A percentile compares a stretch with the other conserved stretches of the same genome.
Evolutionary conservation across 495 filamentous ascomycete genomes (phyloP).

Genomic region (Gamarada debralockiae): DNA sequence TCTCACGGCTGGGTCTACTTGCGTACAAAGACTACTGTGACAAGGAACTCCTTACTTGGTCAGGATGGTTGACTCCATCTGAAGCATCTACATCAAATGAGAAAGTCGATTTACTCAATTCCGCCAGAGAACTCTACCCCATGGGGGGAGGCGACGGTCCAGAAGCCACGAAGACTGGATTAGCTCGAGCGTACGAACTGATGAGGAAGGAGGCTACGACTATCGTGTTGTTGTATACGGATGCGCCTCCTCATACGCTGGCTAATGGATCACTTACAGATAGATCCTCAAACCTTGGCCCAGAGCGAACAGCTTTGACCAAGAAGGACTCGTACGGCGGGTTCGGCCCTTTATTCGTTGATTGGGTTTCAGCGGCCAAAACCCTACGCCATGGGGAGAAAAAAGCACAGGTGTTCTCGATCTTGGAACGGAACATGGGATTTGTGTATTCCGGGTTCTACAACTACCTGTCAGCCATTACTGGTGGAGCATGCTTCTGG

Average conservation of each 20-base stretch:
- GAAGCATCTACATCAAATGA: neutral
- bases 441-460: slow-evolving; percentile 20
- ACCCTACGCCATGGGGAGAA: slow-evolving; percentile 27
- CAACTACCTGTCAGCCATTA: slow-evolving; percentile 33
- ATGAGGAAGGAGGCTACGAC: slow-evolving; percentile 43
- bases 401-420: slow-evolving; percentile 35
- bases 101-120: slow-evolving; percentile 2
- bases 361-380: slow-evolving; percentile 34
- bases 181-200: slow-evolving; percentile 37
- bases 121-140: slow-evolving; percentile 5
- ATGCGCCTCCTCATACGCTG: slow-evolving; percentile 41
- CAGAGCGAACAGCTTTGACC: slow-evolving; percentile 26
- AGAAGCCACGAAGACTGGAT: slow-evolving; percentile 41
- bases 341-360: slow-evolving; percentile 30
- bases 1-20: slow-evolving; percentile 39
- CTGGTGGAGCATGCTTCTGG: slow-evolving; percentile 34
- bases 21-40: slow-evolving; percentile 42
- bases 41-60: slow-evolving; percentile 32
- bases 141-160: slow-evolving; percentile 33
- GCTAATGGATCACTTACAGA: slow-evolving; percentile 8
- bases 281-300: slow-evolving; percentile 13
- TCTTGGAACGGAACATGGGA: slow-evolving; percentile 23
- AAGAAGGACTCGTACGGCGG: slow-evolving; percentile 24
- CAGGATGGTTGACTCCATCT: slow-evolving; percentile 31
- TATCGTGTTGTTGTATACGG: slow-evolving; percentile 41